Base-by-base conservation (phyloP, 2,329 filamentous ascomycete genomes). In the Trichoderma semiorbis region DNA sequence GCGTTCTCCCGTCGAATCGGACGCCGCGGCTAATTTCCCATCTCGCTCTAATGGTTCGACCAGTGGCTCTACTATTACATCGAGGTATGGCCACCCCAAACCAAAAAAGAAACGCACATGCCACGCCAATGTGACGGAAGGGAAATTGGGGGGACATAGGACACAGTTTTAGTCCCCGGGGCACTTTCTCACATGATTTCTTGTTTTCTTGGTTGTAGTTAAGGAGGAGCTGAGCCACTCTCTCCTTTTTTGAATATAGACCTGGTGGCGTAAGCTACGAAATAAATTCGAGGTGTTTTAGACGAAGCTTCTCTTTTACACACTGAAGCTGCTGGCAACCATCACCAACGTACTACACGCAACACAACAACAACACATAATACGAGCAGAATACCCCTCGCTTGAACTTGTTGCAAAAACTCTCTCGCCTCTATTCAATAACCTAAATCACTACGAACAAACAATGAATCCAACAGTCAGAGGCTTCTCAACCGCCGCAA, bases 401-500 rank as follows among this genome's bases (percentile, higher is more conserved):
- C 8, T 32, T 6, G 7, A 32, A 12, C 28, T 16, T 16, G 10
- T 16, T 32, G 11, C 39, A 24, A 21, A 53, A 18, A 36, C 4
- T 39, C n/a, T 3, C 21, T 12, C 21, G 24, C 11, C 14, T 21
- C 14, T 6, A 30, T 32, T 18, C 10, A 18, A 4, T 16, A 21
- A 47, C 5, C 11, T 3, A 24, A 8, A 16, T 5, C n/a, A 21
- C 43, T 3, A 16, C 18, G 34, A 7, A 2, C 8, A 39, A 63
- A 36, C 5, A 36, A 36, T 57, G 57, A 58, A 43, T 34, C 18
- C 26, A 7, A 61, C 61, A 39, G 28, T 26, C 12, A 61, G 66
- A 61, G 18, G 74, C 60, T 80, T 82, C 75, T 80, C 80, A 58
- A 79, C 80, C 28, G 77, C 80, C 28, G 78, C 79, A 43, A 79